phyloP scores from a whole-genome alignment of 2,329 filamentous ascomycete species.

The Aureobasidium uvarum region DNA sequence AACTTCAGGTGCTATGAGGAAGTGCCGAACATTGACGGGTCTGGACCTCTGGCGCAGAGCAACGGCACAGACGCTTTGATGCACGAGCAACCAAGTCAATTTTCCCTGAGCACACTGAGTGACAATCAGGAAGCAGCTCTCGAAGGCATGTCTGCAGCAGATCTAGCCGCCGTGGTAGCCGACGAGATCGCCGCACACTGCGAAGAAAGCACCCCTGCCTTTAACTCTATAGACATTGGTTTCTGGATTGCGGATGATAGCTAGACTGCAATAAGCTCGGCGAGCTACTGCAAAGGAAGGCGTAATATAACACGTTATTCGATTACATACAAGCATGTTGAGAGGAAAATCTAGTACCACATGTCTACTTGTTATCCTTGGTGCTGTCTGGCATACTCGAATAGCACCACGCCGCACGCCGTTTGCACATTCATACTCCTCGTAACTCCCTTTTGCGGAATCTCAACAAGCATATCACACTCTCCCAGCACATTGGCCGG shows the following conservation, averaged over 20 bases:
- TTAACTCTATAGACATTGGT: not conserved
- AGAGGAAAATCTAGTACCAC: not conserved
- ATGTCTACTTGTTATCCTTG: not conserved
- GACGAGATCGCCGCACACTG: not conserved
- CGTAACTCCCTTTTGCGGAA: constrained; percentile 52
- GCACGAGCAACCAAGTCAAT: not conserved
- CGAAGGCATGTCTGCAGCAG: not conserved
- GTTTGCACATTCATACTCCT: constrained; percentile 58
- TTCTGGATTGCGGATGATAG: not conserved
- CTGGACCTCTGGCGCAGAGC: not conserved
- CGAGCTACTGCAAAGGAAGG: too few species aligned
- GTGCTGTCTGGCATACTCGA: constrained; percentile 51
- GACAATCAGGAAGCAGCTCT: not conserved
- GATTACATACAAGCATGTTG: too few species aligned
- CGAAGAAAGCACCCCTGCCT: not conserved
- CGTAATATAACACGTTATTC: too few species aligned
- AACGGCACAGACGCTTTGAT: not conserved
- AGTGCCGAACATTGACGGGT: not conserved
- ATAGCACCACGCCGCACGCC: constrained; percentile 52
- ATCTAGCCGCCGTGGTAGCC: not conserved
- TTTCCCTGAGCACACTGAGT: not conserved
- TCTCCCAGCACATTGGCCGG: constrained; percentile 49
- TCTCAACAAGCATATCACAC: constrained; percentile 54
- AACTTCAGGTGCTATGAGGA: not conserved
- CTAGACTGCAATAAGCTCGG: not conserved